These are phyloP conservation scores for Fusarium newnesense DNA, from an alignment of 2,329 filamentous ascomycete species.

Conservation along the genomic window DNA sequence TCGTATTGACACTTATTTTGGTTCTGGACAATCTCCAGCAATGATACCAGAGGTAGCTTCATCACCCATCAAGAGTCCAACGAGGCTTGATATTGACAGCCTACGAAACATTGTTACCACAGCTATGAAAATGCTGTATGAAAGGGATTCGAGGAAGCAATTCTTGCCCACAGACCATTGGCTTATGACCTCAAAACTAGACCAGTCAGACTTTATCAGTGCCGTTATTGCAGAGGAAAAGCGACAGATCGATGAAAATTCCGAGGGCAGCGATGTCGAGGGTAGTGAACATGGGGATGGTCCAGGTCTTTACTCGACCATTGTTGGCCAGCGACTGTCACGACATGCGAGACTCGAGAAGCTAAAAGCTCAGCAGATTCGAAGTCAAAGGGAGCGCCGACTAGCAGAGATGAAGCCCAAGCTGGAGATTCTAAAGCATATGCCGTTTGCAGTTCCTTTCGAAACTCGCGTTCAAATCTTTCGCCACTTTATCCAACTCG, in stretches of 20 bases:
- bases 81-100: conserved; percentile 74
- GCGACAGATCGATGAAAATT: conserved; percentile 69
- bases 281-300: conserved; percentile 47
- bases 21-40: conserved; percentile 9
- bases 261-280: conserved; percentile 52
- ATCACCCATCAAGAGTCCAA: conserved; percentile 14
- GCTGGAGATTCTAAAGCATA: conserved; percentile 90
- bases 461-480: conserved; percentile 92
- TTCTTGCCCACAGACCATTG: conserved; percentile 89
- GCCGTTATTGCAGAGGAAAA: conserved; percentile 91
- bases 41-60: neutral
- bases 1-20: conserved; percentile 47
- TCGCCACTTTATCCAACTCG: conserved; percentile 86
- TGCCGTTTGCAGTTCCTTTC: conserved; percentile 97
- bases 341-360: conserved; percentile 73
- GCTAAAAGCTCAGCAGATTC: conserved; percentile 71
- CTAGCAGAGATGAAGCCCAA: conserved; percentile 85
- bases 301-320: conserved; percentile 45
- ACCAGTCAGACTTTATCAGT: conserved; percentile 88
- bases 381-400: conserved; percentile 74
- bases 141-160: conserved; percentile 86
- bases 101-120: conserved; percentile 83
- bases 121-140: conserved; percentile 87
- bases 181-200: conserved; percentile 89
- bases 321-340: conserved; percentile 67